phyloP scores from a whole-genome alignment of 2,329 filamentous ascomycete species.

The Berkeleyomyces basicola region DNA sequence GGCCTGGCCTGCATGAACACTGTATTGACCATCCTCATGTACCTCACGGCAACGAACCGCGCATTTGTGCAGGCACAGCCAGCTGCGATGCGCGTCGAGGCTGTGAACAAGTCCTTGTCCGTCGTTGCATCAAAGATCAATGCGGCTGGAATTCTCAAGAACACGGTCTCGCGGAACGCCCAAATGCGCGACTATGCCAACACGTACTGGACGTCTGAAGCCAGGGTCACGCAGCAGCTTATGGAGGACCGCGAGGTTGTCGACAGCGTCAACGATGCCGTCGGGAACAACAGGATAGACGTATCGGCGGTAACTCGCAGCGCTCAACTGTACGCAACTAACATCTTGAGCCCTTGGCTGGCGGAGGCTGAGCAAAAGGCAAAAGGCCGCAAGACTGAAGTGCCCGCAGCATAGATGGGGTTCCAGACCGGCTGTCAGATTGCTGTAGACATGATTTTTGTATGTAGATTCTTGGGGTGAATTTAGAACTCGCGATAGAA shows the following conservation, averaged over 20 bases:
- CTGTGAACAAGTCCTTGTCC: conserved; percentile 38
- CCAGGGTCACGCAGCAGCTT: conserved; percentile 50
- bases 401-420: neutral
- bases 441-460: neutral
- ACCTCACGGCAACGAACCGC: conserved; percentile 62
- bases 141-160: conserved; percentile 59
- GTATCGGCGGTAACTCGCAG: conserved; percentile 43
- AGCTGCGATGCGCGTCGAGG: conserved; percentile 49
- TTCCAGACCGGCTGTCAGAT: neutral
- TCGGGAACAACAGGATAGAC: conserved; percentile 43
- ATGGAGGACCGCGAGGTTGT: conserved; percentile 67
- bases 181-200: conserved; percentile 48
- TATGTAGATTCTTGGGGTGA: no score
- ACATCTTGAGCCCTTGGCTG: conserved; percentile 19
- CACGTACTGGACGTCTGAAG: conserved; percentile 70
- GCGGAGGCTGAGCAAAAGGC: conserved; percentile 11
- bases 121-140: conserved; percentile 48
- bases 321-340: conserved; percentile 43
- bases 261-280: conserved; percentile 50
- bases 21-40: conserved; percentile 48
- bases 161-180: conserved; percentile 60
- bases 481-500: neutral
- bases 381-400: neutral
- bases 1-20: conserved; percentile 49
- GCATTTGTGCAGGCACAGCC: conserved; percentile 49